A percentile compares a stretch with the other conserved stretches of the same genome.
Conservation (phyloP, 257 asterid species). For the Anisodus acutangulus region DNA sequence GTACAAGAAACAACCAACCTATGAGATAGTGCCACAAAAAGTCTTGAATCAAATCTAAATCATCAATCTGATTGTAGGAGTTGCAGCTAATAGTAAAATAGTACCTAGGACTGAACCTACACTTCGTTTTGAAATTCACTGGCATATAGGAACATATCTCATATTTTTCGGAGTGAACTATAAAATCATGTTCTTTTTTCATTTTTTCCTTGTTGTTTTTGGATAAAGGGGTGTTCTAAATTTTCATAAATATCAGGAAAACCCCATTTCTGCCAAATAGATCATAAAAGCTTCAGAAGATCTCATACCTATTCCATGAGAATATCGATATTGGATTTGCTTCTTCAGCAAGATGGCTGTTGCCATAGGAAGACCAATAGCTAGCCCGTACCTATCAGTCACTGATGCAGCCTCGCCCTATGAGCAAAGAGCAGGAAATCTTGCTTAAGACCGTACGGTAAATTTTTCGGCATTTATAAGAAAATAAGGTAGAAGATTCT, state of each 20-base stretch:
- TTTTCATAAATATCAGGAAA: background rate
- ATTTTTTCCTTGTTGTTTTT: background rate
- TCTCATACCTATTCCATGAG: conserved; percentile 82
- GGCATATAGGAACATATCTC: background rate
- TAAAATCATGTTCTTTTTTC: background rate
- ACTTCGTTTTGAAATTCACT: background rate
- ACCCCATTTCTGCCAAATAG: background rate
- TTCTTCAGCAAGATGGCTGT: conserved; percentile 66
- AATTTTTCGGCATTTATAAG: background rate
- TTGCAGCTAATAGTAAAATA: conserved; percentile 5
- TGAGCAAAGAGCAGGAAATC: background rate
- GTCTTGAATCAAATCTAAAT: conserved; percentile 7
- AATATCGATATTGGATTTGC: conserved; percentile 74
- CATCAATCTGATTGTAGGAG: conserved; percentile 1
- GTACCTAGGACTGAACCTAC: background rate
- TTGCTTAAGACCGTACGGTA: background rate
- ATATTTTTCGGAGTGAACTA: background rate
- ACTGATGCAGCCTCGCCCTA: conserved; percentile 95
- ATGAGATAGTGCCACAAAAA: conserved; percentile 14
- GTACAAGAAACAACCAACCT: background rate
- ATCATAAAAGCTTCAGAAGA: background rate
- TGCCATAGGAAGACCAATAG: conserved; percentile 78
- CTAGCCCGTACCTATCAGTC: conserved; percentile 78
- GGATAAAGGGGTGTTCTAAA: background rate
- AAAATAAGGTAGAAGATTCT: background rate